phyloP scores from a whole-genome alignment of 1,284 basidiomycete species.

The Ustilago xerochloae region DNA sequence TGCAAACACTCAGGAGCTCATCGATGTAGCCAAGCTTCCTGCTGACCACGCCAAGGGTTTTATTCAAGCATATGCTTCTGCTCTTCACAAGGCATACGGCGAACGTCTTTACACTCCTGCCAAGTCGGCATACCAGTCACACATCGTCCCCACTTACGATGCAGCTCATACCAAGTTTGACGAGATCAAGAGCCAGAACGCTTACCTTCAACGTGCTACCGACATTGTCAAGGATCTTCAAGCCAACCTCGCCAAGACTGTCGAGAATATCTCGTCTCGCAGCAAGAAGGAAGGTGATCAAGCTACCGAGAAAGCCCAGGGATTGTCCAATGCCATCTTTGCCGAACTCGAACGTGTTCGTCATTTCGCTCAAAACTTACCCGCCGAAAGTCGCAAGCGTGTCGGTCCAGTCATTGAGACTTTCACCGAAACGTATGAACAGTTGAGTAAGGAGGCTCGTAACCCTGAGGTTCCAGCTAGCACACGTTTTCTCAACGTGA shows the following conservation, averaged over 20 bases:
- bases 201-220: constrained; percentile 58
- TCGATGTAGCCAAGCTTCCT: constrained; percentile 51
- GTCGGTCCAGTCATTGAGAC: constrained; percentile 62
- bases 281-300: constrained; percentile 58
- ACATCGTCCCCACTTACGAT: constrained; percentile 53
- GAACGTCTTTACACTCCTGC: constrained; percentile 58
- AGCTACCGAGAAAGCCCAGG: constrained; percentile 61
- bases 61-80: constrained; percentile 50
- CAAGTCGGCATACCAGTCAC: constrained; percentile 56
- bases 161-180: constrained; percentile 56
- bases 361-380: constrained; percentile 57
- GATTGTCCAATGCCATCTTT: constrained; percentile 58
- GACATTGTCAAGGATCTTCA: constrained; percentile 60
- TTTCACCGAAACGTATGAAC: constrained; percentile 63
- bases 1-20: constrained; percentile 59
- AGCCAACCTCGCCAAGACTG: constrained; percentile 54
- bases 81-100: constrained; percentile 57
- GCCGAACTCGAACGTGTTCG: constrained; percentile 65
- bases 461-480: constrained; percentile 56
- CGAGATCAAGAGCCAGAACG: constrained; percentile 65
- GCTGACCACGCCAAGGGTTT: constrained; percentile 50
- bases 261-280: constrained; percentile 55
- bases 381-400: constrained; percentile 63
- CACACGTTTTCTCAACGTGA: constrained; percentile 58
- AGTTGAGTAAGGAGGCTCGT: constrained; percentile 59